Percentiles rank a stretch among this genome's conserved stretches.
Conservation (phyloP, 2,329 filamentous ascomycete genomes). For the Talaromyces albobiverticillius region DNA sequence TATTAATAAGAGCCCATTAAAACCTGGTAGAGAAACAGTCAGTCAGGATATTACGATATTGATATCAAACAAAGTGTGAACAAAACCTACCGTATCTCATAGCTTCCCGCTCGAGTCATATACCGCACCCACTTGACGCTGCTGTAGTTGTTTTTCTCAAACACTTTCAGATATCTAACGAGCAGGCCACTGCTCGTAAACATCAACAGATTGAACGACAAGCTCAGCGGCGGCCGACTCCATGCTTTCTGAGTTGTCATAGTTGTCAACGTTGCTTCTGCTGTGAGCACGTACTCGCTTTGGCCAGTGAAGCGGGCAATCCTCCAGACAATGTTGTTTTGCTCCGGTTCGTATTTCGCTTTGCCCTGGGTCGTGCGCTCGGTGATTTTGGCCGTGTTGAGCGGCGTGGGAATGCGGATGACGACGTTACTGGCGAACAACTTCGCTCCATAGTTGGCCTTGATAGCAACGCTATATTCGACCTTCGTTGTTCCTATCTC, state of each 20-base stretch:
- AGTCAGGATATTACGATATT: background rate
- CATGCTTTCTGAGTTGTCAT: conserved; percentile 99
- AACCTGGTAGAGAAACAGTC: background rate
- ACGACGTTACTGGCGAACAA: conserved; percentile 96
- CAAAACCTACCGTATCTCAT: conserved; percentile 74
- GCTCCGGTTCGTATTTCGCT: conserved; percentile 95
- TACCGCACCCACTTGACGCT: conserved; percentile 99
- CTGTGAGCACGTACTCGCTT: conserved; percentile 90
- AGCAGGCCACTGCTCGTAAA: conserved; percentile 92
- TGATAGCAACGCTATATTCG: conserved; percentile 96
- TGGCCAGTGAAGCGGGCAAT: conserved; percentile 98
- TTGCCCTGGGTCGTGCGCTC: conserved; percentile 94
- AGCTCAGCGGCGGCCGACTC: conserved; percentile 85
- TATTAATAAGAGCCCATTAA: background rate
- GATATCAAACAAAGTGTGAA: background rate
- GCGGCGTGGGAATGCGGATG: conserved; percentile 87
- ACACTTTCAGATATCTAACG: conserved; percentile 94
- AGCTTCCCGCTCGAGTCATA: conserved; percentile 96
- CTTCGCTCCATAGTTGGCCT: conserved; percentile 94
- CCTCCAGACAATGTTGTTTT: conserved; percentile 99
- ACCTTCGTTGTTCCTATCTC: conserved; percentile 96
- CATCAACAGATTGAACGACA: conserved; percentile 95
- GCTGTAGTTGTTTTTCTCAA: conserved; percentile 98
- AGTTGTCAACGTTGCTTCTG: conserved; percentile 86
- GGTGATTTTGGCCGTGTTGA: conserved; percentile 92